These are phyloP conservation scores for Microstegium vimineum DNA, from an alignment of 176 grass and related monocot species.

Conservation along the genomic window DNA sequence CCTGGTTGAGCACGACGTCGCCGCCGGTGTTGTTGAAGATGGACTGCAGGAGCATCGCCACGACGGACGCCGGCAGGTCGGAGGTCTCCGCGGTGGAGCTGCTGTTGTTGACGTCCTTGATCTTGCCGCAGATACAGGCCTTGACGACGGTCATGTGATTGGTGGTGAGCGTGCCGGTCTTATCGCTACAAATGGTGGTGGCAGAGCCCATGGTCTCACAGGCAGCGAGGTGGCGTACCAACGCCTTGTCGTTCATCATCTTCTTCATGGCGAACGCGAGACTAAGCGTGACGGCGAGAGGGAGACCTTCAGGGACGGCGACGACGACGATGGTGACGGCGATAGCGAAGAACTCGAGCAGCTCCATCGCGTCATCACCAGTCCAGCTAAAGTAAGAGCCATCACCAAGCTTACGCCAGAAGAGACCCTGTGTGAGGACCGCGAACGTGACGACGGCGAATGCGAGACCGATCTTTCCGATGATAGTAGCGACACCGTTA, in stretches of 20 bases:
- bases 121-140: slow-evolving; percentile 72
- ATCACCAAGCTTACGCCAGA: slow-evolving; percentile 62
- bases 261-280: slow-evolving; percentile 99
- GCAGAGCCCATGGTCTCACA: slow-evolving; percentile 96
- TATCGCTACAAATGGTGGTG: slow-evolving; percentile 91
- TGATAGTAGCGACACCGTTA: slow-evolving; percentile 88
- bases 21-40: slow-evolving; percentile 94
- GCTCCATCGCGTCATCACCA: slow-evolving; percentile 76
- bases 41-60: slow-evolving; percentile 63
- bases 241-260: slow-evolving; percentile 99
- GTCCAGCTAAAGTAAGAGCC: slow-evolving; percentile 67
- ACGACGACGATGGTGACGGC: slow-evolving; percentile 92
- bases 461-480: slow-evolving; percentile 83
- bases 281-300: slow-evolving; percentile 86
- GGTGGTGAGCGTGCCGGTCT: slow-evolving; percentile 92
- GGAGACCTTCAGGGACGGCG: slow-evolving; percentile 83
- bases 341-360: slow-evolving; percentile 91
- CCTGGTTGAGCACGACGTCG: slow-evolving; percentile 65
- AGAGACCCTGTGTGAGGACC: slow-evolving; percentile 60
- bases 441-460: slow-evolving; percentile 93
- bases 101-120: slow-evolving; percentile 55
- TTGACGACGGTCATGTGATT: slow-evolving; percentile 96
- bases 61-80: slow-evolving; percentile 48
- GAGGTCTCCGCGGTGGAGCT: slow-evolving; percentile 38
- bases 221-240: slow-evolving; percentile 82